A percentile compares a stretch with the other conserved stretches of the same genome.
phyloP scores from a whole-genome alignment of 2,329 filamentous ascomycete species.

The Sporothrix brunneoviolacea region DNA sequence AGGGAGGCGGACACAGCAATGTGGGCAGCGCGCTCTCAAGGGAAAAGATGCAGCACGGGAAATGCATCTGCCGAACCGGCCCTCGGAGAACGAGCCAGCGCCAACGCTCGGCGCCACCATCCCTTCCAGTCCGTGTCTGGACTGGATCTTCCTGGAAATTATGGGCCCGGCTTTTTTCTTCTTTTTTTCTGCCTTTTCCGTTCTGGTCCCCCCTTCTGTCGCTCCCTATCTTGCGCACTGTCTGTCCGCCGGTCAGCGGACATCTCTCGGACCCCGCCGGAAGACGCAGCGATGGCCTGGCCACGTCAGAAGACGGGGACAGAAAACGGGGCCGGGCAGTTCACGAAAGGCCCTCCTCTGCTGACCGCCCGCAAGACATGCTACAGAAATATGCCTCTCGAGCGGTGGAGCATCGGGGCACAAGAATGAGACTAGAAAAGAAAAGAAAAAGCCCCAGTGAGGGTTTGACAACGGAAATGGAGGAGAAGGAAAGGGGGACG shows the following conservation, averaged over 20 bases:
- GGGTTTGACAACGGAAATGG: no score
- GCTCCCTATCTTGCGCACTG: neutral
- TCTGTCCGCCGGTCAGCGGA: neutral
- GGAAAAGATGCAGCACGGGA: neutral
- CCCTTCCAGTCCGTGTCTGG: neutral
- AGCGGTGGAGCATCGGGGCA: no score
- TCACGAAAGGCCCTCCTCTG: no score
- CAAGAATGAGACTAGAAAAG: no score
- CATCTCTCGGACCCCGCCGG: slow-evolving; percentile 5
- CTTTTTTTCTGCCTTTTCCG: neutral
- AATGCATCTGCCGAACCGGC: slow-evolving; percentile 6
- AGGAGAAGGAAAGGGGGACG: no score
- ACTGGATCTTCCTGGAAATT: neutral
- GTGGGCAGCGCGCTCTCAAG: no score
- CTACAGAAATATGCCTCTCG: no score
- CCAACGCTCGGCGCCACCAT: slow-evolving; percentile 5
- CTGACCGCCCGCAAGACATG: no score
- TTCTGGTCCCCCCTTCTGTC: neutral
- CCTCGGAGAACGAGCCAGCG: neutral
- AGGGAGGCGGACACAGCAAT: no score
- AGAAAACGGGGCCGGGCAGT: neutral
- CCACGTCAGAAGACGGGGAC: neutral
- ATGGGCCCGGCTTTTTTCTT: neutral
- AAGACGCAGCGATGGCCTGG: neutral
- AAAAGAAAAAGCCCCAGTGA: no score